phyloP scores from a whole-genome alignment of 2,329 filamentous ascomycete species.

The Sphaceloma murrayae region DNA sequence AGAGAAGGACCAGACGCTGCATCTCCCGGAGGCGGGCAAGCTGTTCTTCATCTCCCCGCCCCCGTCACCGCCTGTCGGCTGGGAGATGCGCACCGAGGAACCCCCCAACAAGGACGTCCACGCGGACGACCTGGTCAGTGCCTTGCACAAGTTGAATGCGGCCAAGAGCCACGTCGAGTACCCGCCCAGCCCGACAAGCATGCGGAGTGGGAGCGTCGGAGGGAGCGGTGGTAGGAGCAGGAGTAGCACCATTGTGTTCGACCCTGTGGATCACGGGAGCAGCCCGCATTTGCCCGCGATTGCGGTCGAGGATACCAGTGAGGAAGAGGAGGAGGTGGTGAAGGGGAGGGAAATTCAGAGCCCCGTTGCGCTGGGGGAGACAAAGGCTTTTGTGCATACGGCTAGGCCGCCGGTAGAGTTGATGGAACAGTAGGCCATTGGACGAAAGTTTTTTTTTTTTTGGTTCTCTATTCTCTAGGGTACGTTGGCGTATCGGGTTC shows the following conservation, averaged over 20 bases:
- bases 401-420: constrained; percentile 47
- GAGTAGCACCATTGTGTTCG: constrained; percentile 50
- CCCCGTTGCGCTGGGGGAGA: constrained; percentile 38
- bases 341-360: constrained; percentile 25
- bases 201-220: constrained; percentile 14
- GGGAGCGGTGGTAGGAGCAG: constrained; percentile 23
- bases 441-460: not conserved
- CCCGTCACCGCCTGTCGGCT: constrained; percentile 54
- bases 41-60: constrained; percentile 59
- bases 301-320: constrained; percentile 52
- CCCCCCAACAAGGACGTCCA: constrained; percentile 58
- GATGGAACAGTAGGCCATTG: constrained; percentile 37
- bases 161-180: constrained; percentile 25
- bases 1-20: constrained; percentile 38
- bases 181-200: constrained; percentile 14
- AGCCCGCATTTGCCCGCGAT: constrained; percentile 52
- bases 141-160: constrained; percentile 44
- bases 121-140: constrained; percentile 50
- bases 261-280: constrained; percentile 52
- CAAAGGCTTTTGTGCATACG: constrained; percentile 43
- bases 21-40: constrained; percentile 49
- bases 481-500: no score
- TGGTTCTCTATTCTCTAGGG: constrained; percentile 6
- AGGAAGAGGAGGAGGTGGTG: constrained; percentile 28
- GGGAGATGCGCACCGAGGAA: constrained; percentile 54